Base-by-base conservation (phyloP, 805 yeast genomes). In the Osmozyma mogii region DNA sequence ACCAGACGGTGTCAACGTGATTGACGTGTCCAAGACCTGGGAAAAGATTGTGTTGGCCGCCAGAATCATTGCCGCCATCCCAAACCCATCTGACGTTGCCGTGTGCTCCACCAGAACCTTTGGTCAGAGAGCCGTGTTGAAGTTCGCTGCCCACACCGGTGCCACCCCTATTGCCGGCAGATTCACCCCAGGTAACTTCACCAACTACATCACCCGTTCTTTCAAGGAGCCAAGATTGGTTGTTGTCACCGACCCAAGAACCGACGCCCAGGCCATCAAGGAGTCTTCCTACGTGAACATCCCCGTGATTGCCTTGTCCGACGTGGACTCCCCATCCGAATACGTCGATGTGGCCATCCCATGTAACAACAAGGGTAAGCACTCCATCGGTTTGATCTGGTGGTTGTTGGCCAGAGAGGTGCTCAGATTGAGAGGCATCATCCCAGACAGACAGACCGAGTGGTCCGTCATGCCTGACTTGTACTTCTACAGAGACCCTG, bases 401-500 rank as follows among this genome's bases (percentile, higher is more conserved):
- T 92, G 95, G 95, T 75, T 92, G 72, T 68, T 92, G 57, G 92
- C 98, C 61, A 85, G 99, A 75, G 99, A 92, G 76, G 97, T 92
- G 56, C 79, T 92, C 65, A 85, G 99, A 77, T 82, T 92, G 70
- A 84, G 96, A 76, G 98, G 99, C 65, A 79, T 87, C 63, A 70
- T 92, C 54, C 87, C 94, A 64, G 82, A 84, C 84, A 87, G 99
- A 79, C 64, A 83, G 52, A 84, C 92, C 69, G 80, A 83, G 68
- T 92, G 99, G 99, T 73, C 94, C 54, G 92, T 92, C 65, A 92
- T 92, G 98, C 97, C 97, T 69, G 99, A 92, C 76, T 80, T 92
- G 70, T 92, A 88, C 88, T 92, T 92, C 88, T 92, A 92, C 96
- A 92, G 99, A 81, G 96, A 92, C 76, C 98, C 99, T 63, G 97